Base-by-base conservation (phyloP, 768 basidiomycete genomes). In the Collybia mongolica region DNA sequence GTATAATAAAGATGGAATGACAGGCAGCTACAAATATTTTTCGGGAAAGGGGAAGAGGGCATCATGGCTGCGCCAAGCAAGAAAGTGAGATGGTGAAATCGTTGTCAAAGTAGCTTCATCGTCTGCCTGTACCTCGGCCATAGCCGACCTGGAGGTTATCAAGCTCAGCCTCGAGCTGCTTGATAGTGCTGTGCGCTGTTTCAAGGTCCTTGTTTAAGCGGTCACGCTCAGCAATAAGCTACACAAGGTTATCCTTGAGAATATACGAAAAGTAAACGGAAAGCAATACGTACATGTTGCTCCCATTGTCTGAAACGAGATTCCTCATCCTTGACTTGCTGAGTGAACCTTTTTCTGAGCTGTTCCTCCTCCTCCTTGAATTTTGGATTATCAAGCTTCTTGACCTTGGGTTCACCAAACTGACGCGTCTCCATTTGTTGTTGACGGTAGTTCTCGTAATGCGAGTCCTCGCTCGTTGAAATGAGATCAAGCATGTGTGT, bases 391-490 rank as follows among this genome's bases (percentile, higher is more conserved):
- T 99, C 95, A 58, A 92, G 79, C 76, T 98, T 98, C 83, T 93
- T 95, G 62, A 95, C 92, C 75, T 98, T 98, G 59, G 94, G 86
- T 69, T 98, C 97, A 58, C 95, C 97, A 58, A 94, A 96, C 72
- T 98, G 98, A 72, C 97, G 88, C 6, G 97, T 98, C 80, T 99
- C 97, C 97, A 99, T 98, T 74, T 98, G 97, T 58, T 92, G 83
- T 62, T 96, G 92, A 53, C 97, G 82, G 79, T 99, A 99, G 68
- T 91, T 90, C 77, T 99, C 97, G 68, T 98, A 99, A 71, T 98
- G 96, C 19, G 79, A 74, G 58, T 99, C 97, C 70, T 98, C 96
- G 11, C 92, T 94, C 0, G 93, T 95, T 24, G 88, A 88, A 70
- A 98, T 97, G 48, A 98, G 81, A 69, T 99, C 97, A 50, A 98